Percentiles rank a stretch among this genome's conserved stretches.
phyloP scores from a whole-genome alignment of 1,284 basidiomycete species.

The Ustilago loliicola region DNA sequence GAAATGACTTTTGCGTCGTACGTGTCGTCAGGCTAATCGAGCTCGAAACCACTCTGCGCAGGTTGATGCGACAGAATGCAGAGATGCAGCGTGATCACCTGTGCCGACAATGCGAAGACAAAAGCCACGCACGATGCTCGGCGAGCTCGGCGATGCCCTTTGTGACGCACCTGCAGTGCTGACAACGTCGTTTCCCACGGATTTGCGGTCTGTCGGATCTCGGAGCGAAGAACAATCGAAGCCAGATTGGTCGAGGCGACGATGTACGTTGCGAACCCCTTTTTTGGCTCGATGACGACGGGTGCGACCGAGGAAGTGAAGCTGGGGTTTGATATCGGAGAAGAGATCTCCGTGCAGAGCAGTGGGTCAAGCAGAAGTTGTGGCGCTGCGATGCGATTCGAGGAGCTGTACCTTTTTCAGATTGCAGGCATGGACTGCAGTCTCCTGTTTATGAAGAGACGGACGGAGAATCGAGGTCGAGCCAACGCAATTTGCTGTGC shows the following conservation, averaged over 20 bases:
- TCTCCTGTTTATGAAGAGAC: conserved; percentile 20
- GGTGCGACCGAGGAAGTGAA: background rate
- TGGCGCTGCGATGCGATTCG: conserved; percentile 20
- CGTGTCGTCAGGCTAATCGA: conserved; percentile 20
- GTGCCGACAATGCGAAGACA: conserved; percentile 10
- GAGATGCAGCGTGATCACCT: conserved; percentile 4
- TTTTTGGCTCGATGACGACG: background rate
- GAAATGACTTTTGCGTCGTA: conserved; percentile 15
- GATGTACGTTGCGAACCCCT: background rate
- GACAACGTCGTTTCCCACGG: conserved; percentile 31
- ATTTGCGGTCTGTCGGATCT: conserved; percentile 13
- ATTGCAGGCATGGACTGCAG: conserved; percentile 15
- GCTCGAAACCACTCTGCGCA: conserved; percentile 16
- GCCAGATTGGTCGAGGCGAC: background rate
- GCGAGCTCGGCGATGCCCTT: conserved; percentile 25
- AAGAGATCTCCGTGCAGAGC: conserved; percentile 6
- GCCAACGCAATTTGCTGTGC: conserved; percentile 12
- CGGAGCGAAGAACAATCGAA: conserved; percentile 26
- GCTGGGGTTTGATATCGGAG: conserved; percentile 15
- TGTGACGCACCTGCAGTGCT: conserved; percentile 8
- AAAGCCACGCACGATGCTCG: conserved; percentile 3
- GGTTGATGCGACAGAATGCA: background rate
- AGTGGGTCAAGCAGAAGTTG: conserved; percentile 9
- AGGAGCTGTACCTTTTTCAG: conserved; percentile 25
- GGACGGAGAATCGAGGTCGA: conserved; percentile 23